Base-by-base conservation (phyloP, 2,329 filamentous ascomycete genomes). In the Fusarium acutatum region DNA sequence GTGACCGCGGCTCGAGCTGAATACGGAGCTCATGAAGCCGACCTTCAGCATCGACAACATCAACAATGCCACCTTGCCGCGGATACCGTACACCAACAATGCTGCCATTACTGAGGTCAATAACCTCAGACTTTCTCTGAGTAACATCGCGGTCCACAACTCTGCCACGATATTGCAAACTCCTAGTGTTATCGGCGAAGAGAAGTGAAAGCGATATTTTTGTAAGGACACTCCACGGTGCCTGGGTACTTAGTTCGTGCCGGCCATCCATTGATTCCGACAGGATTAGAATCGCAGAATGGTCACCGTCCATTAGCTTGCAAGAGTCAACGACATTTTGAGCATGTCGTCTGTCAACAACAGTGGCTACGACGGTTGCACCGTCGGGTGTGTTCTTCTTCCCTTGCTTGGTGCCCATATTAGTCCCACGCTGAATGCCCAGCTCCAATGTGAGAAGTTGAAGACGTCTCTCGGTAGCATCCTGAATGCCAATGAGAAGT, bases 291-390 rank as follows among this genome's bases (percentile, higher is more conserved):
- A 95, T 92, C 72, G 91, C 90, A 37, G 91, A 90, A 60, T 92
- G 85, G 32, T 87, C 85, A 4, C 91, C 91, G 79, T 95, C 93
- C 9, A 87, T 85, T 47, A 95, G 81, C 75, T 90, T 93, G 81
- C 92, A 94, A 12, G 92, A 93, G 81, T 95, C 93, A 32, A 91
- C 87, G 22, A 95, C 90, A 70, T 90, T 91, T 63, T 92, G 87
- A 14, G 90, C 90, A 76, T 90, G 88, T 59, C 88, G 86, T 37
- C 88, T 82, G 56, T 89, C 85, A 4, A 87, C 84, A 38, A 82
- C 78, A 13, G 78, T 73, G n/a, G 82, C 66, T 28, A 77, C 72
- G n/a, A 82, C 76, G 34, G 63, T 73, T 22, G 76, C 65, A 12
- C 71, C 68, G 17, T 74, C 72, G 7, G 70, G 50, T 22, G 46